Evolutionary conservation across 225 moss, liverwort and hornwort species (phyloP).

Genomic region (Sphagnum tenellum): DNA sequence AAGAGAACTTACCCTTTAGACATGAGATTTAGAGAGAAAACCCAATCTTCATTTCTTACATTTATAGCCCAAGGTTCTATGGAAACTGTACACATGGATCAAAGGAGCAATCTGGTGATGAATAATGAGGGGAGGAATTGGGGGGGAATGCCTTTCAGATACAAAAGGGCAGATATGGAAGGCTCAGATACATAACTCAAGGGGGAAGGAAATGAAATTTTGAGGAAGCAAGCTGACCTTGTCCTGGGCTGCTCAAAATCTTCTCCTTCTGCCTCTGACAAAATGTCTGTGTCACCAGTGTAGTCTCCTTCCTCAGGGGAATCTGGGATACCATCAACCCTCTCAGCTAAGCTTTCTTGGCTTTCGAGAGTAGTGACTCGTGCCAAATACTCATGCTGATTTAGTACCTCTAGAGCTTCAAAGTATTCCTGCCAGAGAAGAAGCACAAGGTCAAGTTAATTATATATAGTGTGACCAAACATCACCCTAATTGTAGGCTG

Average conservation of each 20-base stretch:
- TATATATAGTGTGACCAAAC: neutral
- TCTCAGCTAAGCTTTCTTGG: slow-evolving; percentile 62
- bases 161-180: no score
- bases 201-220: slow-evolving; percentile 1
- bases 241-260: slow-evolving; percentile 80
- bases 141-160: no score
- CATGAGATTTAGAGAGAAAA: no score
- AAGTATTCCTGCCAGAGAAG: slow-evolving; percentile 72
- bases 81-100: no score
- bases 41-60: no score
- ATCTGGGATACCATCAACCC: slow-evolving; percentile 62
- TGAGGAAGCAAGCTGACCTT: slow-evolving; percentile 35
- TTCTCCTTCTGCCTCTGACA: slow-evolving; percentile 95
- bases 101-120: no score
- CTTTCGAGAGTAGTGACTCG: slow-evolving; percentile 66
- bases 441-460: neutral
- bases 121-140: no score
- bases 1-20: no score
- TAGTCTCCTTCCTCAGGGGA: slow-evolving; percentile 90
- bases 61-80: no score
- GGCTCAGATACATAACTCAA: neutral
- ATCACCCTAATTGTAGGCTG: neutral
- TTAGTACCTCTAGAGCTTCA: slow-evolving; percentile 95
- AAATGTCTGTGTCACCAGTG: slow-evolving; percentile 60
- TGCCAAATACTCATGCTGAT: slow-evolving; percentile 86